phyloP scores from a whole-genome alignment of 202 grass and related monocot species.

The Elaeis oleifera region DNA sequence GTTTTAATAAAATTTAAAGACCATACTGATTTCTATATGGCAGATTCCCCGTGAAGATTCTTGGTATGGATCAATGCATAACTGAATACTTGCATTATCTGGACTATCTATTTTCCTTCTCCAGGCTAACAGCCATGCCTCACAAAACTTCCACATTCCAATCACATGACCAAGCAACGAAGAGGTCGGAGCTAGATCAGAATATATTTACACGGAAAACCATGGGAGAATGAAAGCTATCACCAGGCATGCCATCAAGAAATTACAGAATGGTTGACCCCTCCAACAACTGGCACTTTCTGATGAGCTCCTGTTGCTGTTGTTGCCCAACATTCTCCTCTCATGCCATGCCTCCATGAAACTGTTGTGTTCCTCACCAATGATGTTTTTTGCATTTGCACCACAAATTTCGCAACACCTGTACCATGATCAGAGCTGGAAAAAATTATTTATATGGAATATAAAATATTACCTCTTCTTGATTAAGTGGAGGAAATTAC shows the following conservation, averaged over 20 bases:
- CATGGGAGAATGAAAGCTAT: conserved; percentile 64
- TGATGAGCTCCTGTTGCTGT: background rate
- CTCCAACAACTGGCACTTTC: conserved; percentile 41
- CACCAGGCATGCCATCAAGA: conserved; percentile 52
- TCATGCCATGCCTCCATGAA: conserved; percentile 47
- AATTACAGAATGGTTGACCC: conserved; percentile 42
- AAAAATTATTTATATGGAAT: background rate
- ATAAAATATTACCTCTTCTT: no score
- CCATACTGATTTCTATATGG: no score
- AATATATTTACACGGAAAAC: conserved; percentile 63
- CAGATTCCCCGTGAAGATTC: no score
- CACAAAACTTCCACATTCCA: no score
- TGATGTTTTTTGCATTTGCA: conserved; percentile 1
- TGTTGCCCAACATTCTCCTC: conserved; percentile 16
- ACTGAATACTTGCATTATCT: no score
- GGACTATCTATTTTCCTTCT: no score
- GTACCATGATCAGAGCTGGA: background rate
- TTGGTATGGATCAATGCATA: no score
- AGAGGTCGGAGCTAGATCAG: conserved; percentile 21
- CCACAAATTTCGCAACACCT: conserved; percentile 5
- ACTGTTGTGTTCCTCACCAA: background rate
- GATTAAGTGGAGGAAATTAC: no score
- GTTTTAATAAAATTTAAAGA: no score
- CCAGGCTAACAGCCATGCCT: no score
- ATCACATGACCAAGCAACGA: no score